Evolutionary conservation across 75 land plant genomes (phyloP), one percentile per base, ranked within the genome.

Genomic region (Selaginella tamariscina): DNA sequence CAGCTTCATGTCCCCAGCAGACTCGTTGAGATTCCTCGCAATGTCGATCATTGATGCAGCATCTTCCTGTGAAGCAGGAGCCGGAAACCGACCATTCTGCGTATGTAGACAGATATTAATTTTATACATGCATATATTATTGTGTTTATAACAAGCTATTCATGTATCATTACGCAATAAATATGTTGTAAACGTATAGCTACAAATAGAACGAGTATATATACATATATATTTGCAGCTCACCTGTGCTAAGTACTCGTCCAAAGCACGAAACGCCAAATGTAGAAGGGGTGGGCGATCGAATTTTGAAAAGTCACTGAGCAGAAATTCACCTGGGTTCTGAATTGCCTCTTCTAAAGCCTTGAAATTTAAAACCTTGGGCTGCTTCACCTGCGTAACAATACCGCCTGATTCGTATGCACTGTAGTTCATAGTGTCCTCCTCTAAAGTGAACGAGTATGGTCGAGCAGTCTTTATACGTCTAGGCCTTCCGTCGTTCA

Each of bases 401-500:
- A 92, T 92, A n/a, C 97, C 97, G 64, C 97, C 95, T 59, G 70
- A 83, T 66, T 68, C 77, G 60, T 92, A 89, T 5, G 73, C 26
- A 29, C 87, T 84, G 81, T 75, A 92, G 20, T 78, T 72, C 20
- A 84, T 80, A 0, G 97, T 89, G 31, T 92, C 97, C 49, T 92
- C 97, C 29, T 92, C 97, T 68, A 92, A 70, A 60, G 76, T 33
- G 55, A 92, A 92, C 27, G 89, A 89, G 63, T 86, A 89, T 2
- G 97, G 85, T 54, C 88, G 73, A 24, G 85, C 77, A 73, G 65
- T 84, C 71, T 79, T 89, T 33, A 92, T 72, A 32, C 68, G 79
- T 62, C 95, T 90, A 31, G 95, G 95, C 26, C 88, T 88, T 39
- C 97, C 97, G 77, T 92, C 95, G 77, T 92, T 92, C 18, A 92